Conservation (phyloP, 352 stramenopile species). For the Pythium brachiatum region DNA sequence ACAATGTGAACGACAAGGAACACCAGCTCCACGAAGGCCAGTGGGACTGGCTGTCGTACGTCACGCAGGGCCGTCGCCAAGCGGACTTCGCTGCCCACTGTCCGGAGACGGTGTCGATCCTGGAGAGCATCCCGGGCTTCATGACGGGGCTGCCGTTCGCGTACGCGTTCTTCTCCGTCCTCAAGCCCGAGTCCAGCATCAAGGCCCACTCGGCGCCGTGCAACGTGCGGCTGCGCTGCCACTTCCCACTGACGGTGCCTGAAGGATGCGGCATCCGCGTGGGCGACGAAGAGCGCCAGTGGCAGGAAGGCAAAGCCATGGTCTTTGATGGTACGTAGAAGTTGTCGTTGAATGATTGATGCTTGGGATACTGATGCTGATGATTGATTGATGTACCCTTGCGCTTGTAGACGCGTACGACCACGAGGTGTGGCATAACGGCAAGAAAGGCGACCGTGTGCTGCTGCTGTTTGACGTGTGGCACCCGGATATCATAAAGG, state of each 20-base stretch:
- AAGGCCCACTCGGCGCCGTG: constrained; percentile 92
- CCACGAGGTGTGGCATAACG: constrained; percentile 79
- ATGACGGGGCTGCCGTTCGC: constrained; percentile 91
- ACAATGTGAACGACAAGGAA: constrained; percentile 69
- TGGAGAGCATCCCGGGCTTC: constrained; percentile 81
- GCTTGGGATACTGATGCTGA: background rate
- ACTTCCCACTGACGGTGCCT: constrained; percentile 93
- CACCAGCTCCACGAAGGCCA: constrained; percentile 75
- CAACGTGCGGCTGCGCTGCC: constrained; percentile 94
- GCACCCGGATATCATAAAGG: constrained; percentile 63
- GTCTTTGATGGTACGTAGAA: constrained; percentile 67
- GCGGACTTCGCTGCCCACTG: constrained; percentile 62
- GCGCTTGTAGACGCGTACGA: constrained; percentile 61
- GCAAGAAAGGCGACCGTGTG: constrained; percentile 63
- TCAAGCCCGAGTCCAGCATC: constrained; percentile 90
- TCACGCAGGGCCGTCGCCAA: constrained; percentile 68
- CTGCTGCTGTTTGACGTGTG: constrained; percentile 86
- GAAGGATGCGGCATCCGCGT: constrained; percentile 90
- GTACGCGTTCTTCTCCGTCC: constrained; percentile 95
- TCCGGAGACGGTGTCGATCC: constrained; percentile 59
- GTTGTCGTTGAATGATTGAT: background rate
- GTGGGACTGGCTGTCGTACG: constrained; percentile 94
- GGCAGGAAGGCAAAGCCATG: constrained; percentile 76
- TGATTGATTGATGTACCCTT: background rate
- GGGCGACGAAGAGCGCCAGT: constrained; percentile 78